Conservation (phyloP, 352 stramenopile genomes). For the Pythium biforme region DNA sequence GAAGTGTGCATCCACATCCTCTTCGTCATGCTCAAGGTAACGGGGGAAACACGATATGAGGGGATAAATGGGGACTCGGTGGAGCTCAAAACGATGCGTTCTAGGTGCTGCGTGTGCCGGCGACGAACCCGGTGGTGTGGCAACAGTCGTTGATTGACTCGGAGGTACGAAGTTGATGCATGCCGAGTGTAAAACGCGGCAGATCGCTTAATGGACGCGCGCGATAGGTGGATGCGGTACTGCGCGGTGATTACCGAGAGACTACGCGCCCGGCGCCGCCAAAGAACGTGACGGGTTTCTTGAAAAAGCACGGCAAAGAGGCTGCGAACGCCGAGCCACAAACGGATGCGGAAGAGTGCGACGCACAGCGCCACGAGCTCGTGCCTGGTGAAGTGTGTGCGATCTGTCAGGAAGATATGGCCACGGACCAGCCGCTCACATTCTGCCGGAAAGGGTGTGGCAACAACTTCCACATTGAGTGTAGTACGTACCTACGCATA, state of each 20-base stretch:
- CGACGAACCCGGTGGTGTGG: slow-evolving; percentile 71
- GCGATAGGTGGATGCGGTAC: slow-evolving; percentile 65
- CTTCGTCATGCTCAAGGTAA: slow-evolving; percentile 86
- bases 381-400: slow-evolving; percentile 78
- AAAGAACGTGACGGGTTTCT: slow-evolving; percentile 26
- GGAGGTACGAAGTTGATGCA: slow-evolving; percentile 41
- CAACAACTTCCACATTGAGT: slow-evolving; percentile 78
- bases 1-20: slow-evolving; percentile 85
- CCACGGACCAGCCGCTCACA: slow-evolving; percentile 51
- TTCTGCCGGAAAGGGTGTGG: slow-evolving; percentile 76
- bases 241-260: slow-evolving; percentile 61
- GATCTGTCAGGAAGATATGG: slow-evolving; percentile 86
- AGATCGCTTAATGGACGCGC: background rate
- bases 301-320: slow-evolving; percentile 53
- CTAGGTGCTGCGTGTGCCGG: slow-evolving; percentile 66
- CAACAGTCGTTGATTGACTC: slow-evolving; percentile 85
- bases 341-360: slow-evolving; percentile 22
- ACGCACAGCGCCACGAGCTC: slow-evolving; percentile 54
- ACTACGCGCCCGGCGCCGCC: slow-evolving; percentile 25
- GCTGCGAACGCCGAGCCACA: slow-evolving; percentile 27
- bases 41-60: background rate
- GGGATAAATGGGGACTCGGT: too few species aligned
- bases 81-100: too few species aligned
- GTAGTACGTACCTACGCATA: slow-evolving; percentile 44
- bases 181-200: background rate